Evolutionary conservation across 306 rosid species (phyloP).

Genomic region (Dryas octopetala): DNA sequence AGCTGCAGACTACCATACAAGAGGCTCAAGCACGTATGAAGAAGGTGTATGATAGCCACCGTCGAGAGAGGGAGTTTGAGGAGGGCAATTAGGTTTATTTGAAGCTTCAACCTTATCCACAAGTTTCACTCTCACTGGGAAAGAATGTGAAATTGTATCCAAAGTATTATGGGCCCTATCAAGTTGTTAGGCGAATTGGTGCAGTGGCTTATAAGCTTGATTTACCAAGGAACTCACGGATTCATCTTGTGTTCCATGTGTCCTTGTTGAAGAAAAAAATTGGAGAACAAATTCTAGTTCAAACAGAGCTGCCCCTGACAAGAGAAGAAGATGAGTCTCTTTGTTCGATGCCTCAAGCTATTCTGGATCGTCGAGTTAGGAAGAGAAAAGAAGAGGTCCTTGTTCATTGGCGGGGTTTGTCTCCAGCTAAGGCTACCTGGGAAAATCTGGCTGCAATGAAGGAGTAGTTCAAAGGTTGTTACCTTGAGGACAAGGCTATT

Average conservation of each 20-base stretch:
- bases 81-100: neutral
- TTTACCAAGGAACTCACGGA: neutral
- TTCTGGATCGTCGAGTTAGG: neutral
- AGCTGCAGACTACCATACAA: neutral
- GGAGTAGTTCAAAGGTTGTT: neutral
- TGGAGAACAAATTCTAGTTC: neutral
- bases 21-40: slow-evolving; percentile 4
- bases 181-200: neutral
- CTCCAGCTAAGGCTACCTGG: neutral
- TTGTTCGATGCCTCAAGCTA: neutral
- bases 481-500: neutral
- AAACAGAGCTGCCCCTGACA: no score
- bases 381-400: neutral
- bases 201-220: neutral
- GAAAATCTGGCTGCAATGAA: neutral
- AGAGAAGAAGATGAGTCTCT: neutral
- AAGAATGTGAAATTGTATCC: neutral
- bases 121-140: neutral
- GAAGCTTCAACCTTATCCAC: neutral
- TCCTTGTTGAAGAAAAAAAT: neutral
- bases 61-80: neutral
- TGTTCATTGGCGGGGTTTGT: neutral
- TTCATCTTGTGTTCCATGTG: slow-evolving; percentile 5
- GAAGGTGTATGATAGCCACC: neutral
- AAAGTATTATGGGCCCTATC: neutral